Evolutionary conservation across 768 basidiomycete genomes (phyloP), one percentile per base, ranked within the genome.

Genomic region (Erythrobasidium yunnanense): DNA sequence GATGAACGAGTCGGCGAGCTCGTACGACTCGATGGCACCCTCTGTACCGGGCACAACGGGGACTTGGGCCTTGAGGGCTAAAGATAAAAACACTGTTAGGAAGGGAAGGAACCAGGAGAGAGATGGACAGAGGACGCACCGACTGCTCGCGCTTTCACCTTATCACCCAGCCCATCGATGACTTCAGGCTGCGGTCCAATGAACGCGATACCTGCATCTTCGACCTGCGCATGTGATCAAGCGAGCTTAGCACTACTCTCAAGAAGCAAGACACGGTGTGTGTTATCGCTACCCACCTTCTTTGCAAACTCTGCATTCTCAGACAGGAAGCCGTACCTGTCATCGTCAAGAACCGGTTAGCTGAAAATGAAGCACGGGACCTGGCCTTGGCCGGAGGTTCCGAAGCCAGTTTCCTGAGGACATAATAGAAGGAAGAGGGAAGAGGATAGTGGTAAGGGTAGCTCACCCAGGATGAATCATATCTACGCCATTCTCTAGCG

Each of bases 1-100:
- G 75, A 95, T 89, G 79, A 99, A 99, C 0, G 84, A 76, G 56
- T 84, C 85, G 50, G 87, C 95, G 1, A 90, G 87, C 57, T 83
- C 74, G 79, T 87, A 95, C 0, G 80, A 77, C 1, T 74, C 84
- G 55, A 99, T 92, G 1, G 95, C 84, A 20, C 92, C 95, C n/a
- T 90, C 90, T 1, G 95, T 97, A 73, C 95, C 95, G 32, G 95
- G 95, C 22, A 99, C 95, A 72, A 96, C 87, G 46, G 95, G 92
- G 18, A 99, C 95, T 50, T 87, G 86, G 65, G 87, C 83, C 75
- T 85, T 86, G 78, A 90, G 88, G 42, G 91, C 90, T 88, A 69
- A 17, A 22, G 4, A 30, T 11, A 32, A 8, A 7, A 50, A 20
- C 23, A 15, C 32, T 18, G 23, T 52, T 1, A 46, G n/a, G 25